A percentile compares a stretch with the other conserved stretches of the same genome.
These are phyloP conservation scores for Phytophthora constricta DNA, from an alignment of 352 stramenopile genomes.

Conservation along the genomic window DNA sequence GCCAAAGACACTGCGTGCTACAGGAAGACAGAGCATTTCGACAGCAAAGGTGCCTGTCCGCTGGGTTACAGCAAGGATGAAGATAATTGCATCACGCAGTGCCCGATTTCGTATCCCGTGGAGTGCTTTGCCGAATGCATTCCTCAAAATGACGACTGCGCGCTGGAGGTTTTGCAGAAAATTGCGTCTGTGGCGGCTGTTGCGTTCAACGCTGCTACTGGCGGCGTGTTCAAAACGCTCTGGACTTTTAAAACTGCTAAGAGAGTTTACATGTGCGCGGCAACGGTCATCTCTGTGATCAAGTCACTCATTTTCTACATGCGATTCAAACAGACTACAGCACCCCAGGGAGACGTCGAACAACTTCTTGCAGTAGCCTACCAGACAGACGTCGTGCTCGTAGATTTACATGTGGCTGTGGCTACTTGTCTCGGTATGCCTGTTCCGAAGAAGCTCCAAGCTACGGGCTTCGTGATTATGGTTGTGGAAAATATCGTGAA, in stretches of 20 bases:
- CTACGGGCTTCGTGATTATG: constrained; percentile 14
- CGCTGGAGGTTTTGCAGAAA: constrained; percentile 20
- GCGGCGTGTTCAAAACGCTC: constrained; percentile 53
- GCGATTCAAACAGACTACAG: constrained; percentile 34
- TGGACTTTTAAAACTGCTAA: constrained; percentile 30
- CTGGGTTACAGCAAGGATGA: constrained; percentile 47
- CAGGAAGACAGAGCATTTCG: constrained; percentile 38
- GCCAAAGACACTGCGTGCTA: constrained; percentile 31
- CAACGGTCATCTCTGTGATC: constrained; percentile 41
- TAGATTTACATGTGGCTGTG: constrained; percentile 52
- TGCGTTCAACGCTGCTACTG: constrained; percentile 34
- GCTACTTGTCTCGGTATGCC: constrained; percentile 48
- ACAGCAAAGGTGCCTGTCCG: constrained; percentile 38
- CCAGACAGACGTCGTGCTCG: constrained; percentile 53
- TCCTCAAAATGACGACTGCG: constrained; percentile 36
- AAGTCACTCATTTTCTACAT: constrained; percentile 50
- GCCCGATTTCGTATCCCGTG: constrained; percentile 66
- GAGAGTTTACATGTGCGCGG: constrained; percentile 47
- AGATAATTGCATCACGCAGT: constrained; percentile 64
- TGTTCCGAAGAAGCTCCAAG: constrained; percentile 16
- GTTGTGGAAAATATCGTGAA: constrained; percentile 31
- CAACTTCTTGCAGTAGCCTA: constrained; percentile 47
- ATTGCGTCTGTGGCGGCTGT: constrained; percentile 18
- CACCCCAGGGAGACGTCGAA: constrained; percentile 43
- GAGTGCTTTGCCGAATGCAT: constrained; percentile 24